Evolutionary conservation across 2,329 filamentous ascomycete species (phyloP).

Genomic region (Colletotrichum paranaense): DNA sequence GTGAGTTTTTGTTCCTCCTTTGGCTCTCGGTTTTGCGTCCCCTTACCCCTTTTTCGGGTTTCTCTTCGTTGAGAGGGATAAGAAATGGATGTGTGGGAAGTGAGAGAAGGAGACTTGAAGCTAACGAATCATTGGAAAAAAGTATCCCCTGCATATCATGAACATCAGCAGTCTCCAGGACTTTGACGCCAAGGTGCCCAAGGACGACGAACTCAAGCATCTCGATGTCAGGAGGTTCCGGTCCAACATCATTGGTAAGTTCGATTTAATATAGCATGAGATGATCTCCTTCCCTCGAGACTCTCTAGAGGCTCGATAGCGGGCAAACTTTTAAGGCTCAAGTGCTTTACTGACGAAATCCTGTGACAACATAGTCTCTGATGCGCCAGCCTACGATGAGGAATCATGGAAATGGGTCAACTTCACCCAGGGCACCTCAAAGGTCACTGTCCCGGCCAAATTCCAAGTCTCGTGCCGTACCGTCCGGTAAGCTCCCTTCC

Average conservation of each 20-base stretch:
- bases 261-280: neutral
- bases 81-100: neutral
- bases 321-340: too few relatives aligned
- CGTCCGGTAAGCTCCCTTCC: slow-evolving; percentile 58
- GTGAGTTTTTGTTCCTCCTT: slow-evolving; percentile 54
- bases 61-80: neutral
- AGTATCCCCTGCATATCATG: slow-evolving; percentile 78
- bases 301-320: too few relatives aligned
- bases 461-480: slow-evolving; percentile 74
- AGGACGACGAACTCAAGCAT: slow-evolving; percentile 57
- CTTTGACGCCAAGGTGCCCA: slow-evolving; percentile 67
- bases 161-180: slow-evolving; percentile 73
- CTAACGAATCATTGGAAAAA: neutral
- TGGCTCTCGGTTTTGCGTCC: neutral
- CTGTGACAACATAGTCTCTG: slow-evolving; percentile 60
- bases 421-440: slow-evolving; percentile 60
- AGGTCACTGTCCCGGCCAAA: slow-evolving; percentile 53
- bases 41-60: neutral
- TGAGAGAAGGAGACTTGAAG: neutral
- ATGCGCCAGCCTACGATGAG: slow-evolving; percentile 73
- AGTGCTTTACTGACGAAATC: neutral
- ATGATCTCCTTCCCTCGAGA: neutral
- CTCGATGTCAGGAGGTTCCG: slow-evolving; percentile 75
- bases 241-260: slow-evolving; percentile 75
- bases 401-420: slow-evolving; percentile 75